A percentile compares a stretch with the other conserved stretches of the same genome.
phyloP scores from a whole-genome alignment of 1,284 basidiomycete genomes.

The Apiotrichum sp. region DNA sequence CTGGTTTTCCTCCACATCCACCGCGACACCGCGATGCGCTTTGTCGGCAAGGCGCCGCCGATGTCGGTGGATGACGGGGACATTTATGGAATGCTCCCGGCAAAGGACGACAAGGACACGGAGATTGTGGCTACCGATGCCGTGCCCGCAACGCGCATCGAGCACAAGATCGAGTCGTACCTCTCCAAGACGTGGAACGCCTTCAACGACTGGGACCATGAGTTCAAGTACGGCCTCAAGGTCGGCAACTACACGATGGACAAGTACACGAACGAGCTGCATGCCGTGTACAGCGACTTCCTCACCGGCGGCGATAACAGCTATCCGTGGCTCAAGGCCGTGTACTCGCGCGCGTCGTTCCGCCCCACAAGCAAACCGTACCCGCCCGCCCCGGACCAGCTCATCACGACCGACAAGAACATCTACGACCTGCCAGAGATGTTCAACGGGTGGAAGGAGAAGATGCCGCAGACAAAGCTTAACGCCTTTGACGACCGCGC shows the following conservation, averaged over 20 bases:
- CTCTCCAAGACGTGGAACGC: neutral
- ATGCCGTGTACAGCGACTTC: slow-evolving; percentile 23
- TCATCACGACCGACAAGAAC: slow-evolving; percentile 34
- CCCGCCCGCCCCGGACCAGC: slow-evolving; percentile 25
- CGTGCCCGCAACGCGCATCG: neutral
- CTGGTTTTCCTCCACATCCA: neutral
- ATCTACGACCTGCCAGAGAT: slow-evolving; percentile 24
- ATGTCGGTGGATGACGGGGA: neutral
- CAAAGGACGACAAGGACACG: neutral
- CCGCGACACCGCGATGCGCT: neutral
- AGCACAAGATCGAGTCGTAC: neutral
- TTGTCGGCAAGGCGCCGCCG: neutral
- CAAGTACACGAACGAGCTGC: slow-evolving; percentile 23
- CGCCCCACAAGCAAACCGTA: slow-evolving; percentile 23
- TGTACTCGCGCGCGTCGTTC: slow-evolving; percentile 24
- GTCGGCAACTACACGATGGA: slow-evolving; percentile 10
- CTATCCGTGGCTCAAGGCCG: slow-evolving; percentile 18
- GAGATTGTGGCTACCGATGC: neutral
- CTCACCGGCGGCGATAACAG: slow-evolving; percentile 10
- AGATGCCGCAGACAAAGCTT: slow-evolving; percentile 33
- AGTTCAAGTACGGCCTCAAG: slow-evolving; percentile 2
- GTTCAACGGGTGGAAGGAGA: slow-evolving; percentile 31
- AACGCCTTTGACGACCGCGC: slow-evolving; percentile 29
- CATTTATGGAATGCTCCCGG: neutral
- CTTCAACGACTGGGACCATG: neutral